Evolutionary conservation across 345 rosid species (phyloP), one percentile per base, ranked within the genome.

Genomic region (Murraya paniculata): DNA sequence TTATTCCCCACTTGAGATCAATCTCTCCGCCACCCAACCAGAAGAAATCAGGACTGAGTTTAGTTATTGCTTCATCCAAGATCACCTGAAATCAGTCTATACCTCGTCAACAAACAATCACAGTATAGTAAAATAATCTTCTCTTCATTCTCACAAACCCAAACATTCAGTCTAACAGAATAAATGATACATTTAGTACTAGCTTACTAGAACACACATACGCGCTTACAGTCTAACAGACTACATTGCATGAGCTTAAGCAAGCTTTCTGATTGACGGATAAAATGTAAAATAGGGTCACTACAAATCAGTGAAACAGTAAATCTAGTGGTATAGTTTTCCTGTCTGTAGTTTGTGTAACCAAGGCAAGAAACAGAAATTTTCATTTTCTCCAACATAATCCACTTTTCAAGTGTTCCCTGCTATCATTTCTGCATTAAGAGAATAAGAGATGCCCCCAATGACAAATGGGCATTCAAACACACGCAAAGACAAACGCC

Each of bases 1-100:
- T 85, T 68, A 94, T 83, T 27, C 98, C 98, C 10, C 94, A 93
- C 95, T 96, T 96, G 86, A 94, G 82, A 88, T 94, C 95, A 10
- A 80, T 80, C 82, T 96, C 97, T 53, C 98, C 97, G 25, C 99
- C 98, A 28, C 98, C 98, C 78, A 94, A 86, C 99, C 98, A 94
- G 89, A 96, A 90, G 90, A 85, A 92, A 71, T 89, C 88, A 0
- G 98, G 97, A 69, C 73, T 82, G 64, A 94, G 97, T 85, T 86
- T 90, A 64, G 83, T 85, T 66, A 96, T 90, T 65, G 97, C 98
- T 86, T 94, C 97, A 74, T 94, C 99, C 89, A 94, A 77, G 80
- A 92, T 89, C 82, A 96, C 97, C 99, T 94, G 97, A 80, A 55
- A 85, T 75, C 74, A 86, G 62, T 68, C 19, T 56, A 74, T 61